Evolutionary conservation across 441 rosid genomes (phyloP), one percentile per base, ranked within the genome.

Genomic region (Euphorbia schlechtendalii): DNA sequence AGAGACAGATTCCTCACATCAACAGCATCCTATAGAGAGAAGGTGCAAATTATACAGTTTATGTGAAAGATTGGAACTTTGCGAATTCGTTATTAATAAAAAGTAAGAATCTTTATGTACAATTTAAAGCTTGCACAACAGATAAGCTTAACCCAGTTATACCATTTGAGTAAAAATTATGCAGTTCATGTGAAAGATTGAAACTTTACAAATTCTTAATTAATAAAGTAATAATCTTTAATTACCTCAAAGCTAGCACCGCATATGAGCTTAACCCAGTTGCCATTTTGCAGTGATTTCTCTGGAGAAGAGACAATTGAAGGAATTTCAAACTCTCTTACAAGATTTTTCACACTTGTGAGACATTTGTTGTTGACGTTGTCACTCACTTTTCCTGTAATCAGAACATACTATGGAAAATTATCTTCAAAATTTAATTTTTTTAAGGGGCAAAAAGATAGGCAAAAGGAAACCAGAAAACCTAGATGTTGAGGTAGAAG

Each of bases 241-340:
- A 36, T n/a, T 59, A 81, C 88, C 90, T 85, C 87, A 38, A 85
- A 85, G 73, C 87, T 83, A 11, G 87, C 87, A 56, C 87, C 90
- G 55, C 90, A 85, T 38, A 85, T 85, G 66, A 85, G 86, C 84
- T 85, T 85, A 65, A 85, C 86, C 90, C 86, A 85, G 78, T 76
- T 81, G 22, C 90, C 86, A 24, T 65, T 73, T 57, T 60, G 78
- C 66, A 83, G 83, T 34, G 86, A 83, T 65, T 75, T 72, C 12
- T 56, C 73, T 0, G 90, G 90, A 54, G 86, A 53, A 63, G 76
- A 64, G 13, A 76, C 66, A 27, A 72, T 51, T 30, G 83, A 77
- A 69, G 83, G 76, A 69, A 80, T 61, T 67, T 80, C 68, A 24
- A 64, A 61, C 62, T 70, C 63, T 36, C 66, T 72, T 18, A 81